Conservation (phyloP, 2,329 filamentous ascomycete species). For the Pseudogymnoascus sp. region DNA sequence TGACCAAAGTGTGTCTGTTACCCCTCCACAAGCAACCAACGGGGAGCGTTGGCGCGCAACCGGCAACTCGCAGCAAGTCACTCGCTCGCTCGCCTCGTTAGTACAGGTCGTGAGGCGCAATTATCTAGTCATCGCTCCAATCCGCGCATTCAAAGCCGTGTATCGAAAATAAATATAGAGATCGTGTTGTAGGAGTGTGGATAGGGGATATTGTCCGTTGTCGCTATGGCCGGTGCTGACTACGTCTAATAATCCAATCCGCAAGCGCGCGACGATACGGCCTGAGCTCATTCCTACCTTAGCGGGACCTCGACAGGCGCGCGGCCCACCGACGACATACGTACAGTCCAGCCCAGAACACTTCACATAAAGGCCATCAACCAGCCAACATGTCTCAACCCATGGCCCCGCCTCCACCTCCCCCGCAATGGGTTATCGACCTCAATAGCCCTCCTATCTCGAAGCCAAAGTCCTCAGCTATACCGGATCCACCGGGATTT, state of each 20-base stretch:
- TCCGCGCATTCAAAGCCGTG: not conserved
- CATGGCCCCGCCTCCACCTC: slow-evolving; percentile 38
- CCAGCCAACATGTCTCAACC: slow-evolving; percentile 21
- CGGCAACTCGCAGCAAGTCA: slow-evolving; percentile 8
- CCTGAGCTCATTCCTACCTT: slow-evolving; percentile 6
- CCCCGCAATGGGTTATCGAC: slow-evolving; percentile 77
- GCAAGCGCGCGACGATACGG: slow-evolving; percentile 10
- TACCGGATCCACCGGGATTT: slow-evolving; percentile 85
- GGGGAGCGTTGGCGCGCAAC: slow-evolving; percentile 1
- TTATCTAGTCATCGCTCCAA: slow-evolving; percentile 2
- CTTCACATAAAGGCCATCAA: slow-evolving; percentile 4
- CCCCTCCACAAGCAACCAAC: slow-evolving; percentile 22
- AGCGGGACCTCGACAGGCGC: slow-evolving; percentile 10
- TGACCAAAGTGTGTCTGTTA: slow-evolving; percentile 16
- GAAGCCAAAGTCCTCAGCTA: slow-evolving; percentile 58
- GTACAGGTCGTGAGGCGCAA: slow-evolving; percentile 4
- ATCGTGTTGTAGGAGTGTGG: not conserved
- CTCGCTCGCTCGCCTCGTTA: not conserved
- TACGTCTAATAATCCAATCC: slow-evolving; percentile 7
- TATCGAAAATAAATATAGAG: slow-evolving; percentile 2
- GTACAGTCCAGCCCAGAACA: slow-evolving; percentile 3
- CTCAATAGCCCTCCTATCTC: slow-evolving; percentile 63
- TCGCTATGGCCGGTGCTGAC: slow-evolving; percentile 5
- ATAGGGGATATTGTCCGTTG: slow-evolving; percentile 3
- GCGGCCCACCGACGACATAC: slow-evolving; percentile 2